A percentile compares a stretch with the other conserved stretches of the same genome.
Conservation (phyloP, 2,329 filamentous ascomycete genomes). For the Didymella lethalis region DNA sequence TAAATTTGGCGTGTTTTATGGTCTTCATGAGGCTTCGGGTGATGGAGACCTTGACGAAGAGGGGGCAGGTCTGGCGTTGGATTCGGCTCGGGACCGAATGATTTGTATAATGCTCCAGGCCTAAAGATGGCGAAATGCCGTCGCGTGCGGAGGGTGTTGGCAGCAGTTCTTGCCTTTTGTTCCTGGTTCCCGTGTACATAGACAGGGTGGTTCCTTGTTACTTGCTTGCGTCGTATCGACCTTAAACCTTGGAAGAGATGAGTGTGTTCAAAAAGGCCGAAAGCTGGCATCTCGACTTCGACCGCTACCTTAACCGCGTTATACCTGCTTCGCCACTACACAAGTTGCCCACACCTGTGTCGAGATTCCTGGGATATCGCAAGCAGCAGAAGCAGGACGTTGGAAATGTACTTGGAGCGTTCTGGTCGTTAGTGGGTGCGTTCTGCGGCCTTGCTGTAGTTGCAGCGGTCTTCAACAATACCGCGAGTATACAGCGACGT, state of each 20-base stretch:
- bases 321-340: constrained; percentile 72
- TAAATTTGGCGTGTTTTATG: constrained; percentile 6
- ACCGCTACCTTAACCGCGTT: constrained; percentile 75
- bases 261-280: constrained; percentile 24
- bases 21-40: constrained; percentile 1
- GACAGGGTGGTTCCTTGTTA: constrained; percentile 1
- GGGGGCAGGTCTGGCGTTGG: constrained; percentile 1
- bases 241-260: constrained; percentile 13
- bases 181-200: neutral
- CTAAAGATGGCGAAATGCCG: constrained; percentile 20
- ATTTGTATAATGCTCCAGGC: constrained; percentile 5
- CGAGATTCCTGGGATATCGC: constrained; percentile 68
- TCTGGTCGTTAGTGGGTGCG: constrained; percentile 55
- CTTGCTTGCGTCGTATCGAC: neutral
- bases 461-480: constrained; percentile 54
- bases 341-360: constrained; percentile 69
- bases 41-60: neutral
- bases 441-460: constrained; percentile 55
- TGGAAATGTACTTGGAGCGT: constrained; percentile 52
- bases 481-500: constrained; percentile 46
- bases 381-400: constrained; percentile 50
- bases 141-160: constrained; percentile 1
- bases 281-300: constrained; percentile 72
- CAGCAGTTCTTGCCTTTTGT: constrained; percentile 2
- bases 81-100: constrained; percentile 17